Evolutionary conservation across 768 basidiomycete genomes (phyloP).

Genomic region (Hygrocybe punicea): DNA sequence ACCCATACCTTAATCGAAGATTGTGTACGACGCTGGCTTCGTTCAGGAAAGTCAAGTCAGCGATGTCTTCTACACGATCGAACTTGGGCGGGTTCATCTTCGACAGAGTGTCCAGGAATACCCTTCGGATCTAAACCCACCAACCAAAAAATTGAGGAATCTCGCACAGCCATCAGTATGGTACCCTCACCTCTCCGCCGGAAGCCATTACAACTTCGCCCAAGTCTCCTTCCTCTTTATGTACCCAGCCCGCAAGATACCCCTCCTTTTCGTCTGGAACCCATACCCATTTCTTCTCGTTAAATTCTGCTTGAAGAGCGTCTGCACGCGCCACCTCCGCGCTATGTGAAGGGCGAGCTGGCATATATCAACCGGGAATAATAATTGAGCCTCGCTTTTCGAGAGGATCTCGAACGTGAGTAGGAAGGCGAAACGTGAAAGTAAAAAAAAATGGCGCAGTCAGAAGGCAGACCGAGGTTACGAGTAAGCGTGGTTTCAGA

Average conservation of each 20-base stretch:
- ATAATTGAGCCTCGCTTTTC: too few relatives aligned
- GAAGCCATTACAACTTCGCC: constrained; percentile 84
- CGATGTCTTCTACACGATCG: constrained; percentile 96
- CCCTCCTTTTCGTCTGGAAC: constrained; percentile 90
- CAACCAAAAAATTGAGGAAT: background rate
- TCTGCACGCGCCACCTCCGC: constrained; percentile 79
- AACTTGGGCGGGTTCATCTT: constrained; percentile 99
- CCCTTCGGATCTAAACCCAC: constrained; percentile 49
- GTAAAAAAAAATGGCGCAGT: too few relatives aligned
- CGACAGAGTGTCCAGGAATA: constrained; percentile 77
- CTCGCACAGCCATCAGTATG: constrained; percentile 14
- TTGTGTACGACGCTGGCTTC: constrained; percentile 99
- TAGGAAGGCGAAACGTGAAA: too few relatives aligned
- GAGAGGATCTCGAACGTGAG: too few relatives aligned
- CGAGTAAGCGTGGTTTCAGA: too few relatives aligned
- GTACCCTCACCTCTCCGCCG: constrained; percentile 69
- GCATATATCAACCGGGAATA: constrained; percentile 43
- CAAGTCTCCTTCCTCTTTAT: constrained; percentile 77
- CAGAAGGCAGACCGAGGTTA: too few relatives aligned
- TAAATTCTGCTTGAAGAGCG: constrained; percentile 91
- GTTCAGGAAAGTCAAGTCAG: constrained; percentile 95
- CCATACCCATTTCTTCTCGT: constrained; percentile 99
- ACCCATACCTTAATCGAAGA: constrained; percentile 84
- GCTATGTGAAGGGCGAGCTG: constrained; percentile 47
- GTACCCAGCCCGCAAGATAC: constrained; percentile 92